phyloP scores from a whole-genome alignment of 2,329 filamentous ascomycete species.

The Pyricularia pennisetigena region DNA sequence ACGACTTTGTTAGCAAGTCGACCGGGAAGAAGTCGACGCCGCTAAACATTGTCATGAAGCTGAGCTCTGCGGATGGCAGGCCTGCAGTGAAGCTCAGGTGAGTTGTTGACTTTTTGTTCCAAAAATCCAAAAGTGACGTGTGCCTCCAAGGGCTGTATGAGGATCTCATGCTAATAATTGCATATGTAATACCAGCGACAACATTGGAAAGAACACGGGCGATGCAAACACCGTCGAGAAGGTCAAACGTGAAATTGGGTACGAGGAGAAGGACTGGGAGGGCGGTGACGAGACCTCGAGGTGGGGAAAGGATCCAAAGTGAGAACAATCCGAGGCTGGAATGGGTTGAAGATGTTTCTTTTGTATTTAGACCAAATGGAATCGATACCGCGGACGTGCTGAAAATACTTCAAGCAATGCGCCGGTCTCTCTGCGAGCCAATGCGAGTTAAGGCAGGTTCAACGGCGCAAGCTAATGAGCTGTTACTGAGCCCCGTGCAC shows the following conservation, averaged over 20 bases:
- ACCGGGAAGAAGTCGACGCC: constrained; percentile 78
- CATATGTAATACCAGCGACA: constrained; percentile 42
- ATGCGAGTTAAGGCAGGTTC: background rate
- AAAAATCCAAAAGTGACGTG: background rate
- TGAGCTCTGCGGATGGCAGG: constrained; percentile 72
- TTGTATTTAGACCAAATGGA: background rate
- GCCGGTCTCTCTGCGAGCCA: background rate
- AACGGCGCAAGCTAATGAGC: background rate
- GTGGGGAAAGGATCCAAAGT: constrained; percentile 52
- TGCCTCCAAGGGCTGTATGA: background rate
- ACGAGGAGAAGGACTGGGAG: constrained; percentile 75
- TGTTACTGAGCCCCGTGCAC: background rate
- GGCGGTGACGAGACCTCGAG: constrained; percentile 74
- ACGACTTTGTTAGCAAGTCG: constrained; percentile 70
- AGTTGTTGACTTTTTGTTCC: constrained; percentile 11
- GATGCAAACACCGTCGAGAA: constrained; percentile 67
- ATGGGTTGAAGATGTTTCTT: background rate
- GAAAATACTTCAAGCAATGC: too few species aligned
- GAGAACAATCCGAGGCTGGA: background rate
- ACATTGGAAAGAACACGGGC: constrained; percentile 89
- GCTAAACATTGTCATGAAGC: constrained; percentile 96
- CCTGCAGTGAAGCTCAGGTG: constrained; percentile 81
- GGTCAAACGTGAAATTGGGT: constrained; percentile 80
- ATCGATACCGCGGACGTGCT: background rate
- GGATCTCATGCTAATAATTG: background rate